phyloP scores from a whole-genome alignment of 192 early-diverging fungal species.

The Fimicolochytrium jonesii region DNA sequence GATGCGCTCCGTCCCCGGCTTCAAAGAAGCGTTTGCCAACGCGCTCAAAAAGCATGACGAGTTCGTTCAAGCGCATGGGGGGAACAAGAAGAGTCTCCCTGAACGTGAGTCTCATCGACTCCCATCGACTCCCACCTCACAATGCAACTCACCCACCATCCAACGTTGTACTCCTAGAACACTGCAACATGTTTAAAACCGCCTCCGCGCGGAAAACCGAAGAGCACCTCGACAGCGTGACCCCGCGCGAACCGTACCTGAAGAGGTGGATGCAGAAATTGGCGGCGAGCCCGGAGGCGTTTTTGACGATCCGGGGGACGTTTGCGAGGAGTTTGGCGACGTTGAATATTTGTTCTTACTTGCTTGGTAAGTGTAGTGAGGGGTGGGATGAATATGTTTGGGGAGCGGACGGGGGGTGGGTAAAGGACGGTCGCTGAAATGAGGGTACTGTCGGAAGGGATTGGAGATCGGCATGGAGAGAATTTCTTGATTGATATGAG shows the following conservation, averaged over 20 bases:
- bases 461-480: conserved; percentile 78
- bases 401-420: no score
- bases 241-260: conserved; percentile 41
- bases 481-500: conserved; percentile 70
- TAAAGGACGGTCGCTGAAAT: no score
- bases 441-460: no score
- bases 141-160: no score
- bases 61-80: conserved; percentile 37
- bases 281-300: conserved; percentile 67
- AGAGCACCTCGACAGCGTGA: conserved; percentile 44
- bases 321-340: conserved; percentile 68
- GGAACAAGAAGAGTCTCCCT: no score
- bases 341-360: conserved; percentile 66
- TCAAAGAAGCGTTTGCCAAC: conserved; percentile 36
- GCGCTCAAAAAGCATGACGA: conserved; percentile 41
- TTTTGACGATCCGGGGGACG: conserved; percentile 59
- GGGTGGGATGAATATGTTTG: no score
- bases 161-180: no score
- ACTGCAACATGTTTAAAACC: conserved; percentile 50
- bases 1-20: conserved; percentile 46
- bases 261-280: conserved; percentile 52
- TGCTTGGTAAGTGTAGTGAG: conserved; percentile 62
- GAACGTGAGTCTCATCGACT: no score
- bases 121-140: no score
- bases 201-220: conserved; percentile 48